These are phyloP conservation scores for Fusarium praegraminearum DNA, from an alignment of 2,329 filamentous ascomycete genomes.

Conservation along the genomic window DNA sequence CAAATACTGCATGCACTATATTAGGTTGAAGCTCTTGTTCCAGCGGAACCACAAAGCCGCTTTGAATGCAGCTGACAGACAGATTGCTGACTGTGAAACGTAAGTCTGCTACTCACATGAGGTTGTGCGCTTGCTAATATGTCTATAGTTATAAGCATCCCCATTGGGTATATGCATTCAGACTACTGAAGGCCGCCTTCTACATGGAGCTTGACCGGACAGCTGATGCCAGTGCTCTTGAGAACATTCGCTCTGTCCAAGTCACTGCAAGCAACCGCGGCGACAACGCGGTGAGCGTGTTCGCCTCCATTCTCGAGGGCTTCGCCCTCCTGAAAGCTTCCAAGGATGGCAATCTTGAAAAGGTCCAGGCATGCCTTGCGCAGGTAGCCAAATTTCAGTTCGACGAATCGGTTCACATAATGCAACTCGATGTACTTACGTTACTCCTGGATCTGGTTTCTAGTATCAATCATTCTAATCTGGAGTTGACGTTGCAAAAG, in stretches of 20 bases:
- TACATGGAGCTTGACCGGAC: slow-evolving; percentile 71
- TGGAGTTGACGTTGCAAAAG: slow-evolving; percentile 69
- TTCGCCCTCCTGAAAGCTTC: slow-evolving; percentile 74
- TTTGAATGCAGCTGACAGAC: slow-evolving; percentile 76
- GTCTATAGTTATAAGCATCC: slow-evolving; percentile 69
- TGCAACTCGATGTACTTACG: slow-evolving; percentile 74
- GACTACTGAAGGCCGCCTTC: slow-evolving; percentile 78
- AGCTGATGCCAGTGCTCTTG: slow-evolving; percentile 72
- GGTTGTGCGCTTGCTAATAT: slow-evolving; percentile 25
- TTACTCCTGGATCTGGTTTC: slow-evolving; percentile 78
- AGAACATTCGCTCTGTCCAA: slow-evolving; percentile 75
- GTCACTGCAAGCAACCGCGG: slow-evolving; percentile 68
- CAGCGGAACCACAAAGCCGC: slow-evolving; percentile 79
- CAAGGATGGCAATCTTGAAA: slow-evolving; percentile 74
- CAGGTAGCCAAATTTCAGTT: slow-evolving; percentile 78
- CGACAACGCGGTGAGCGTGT: slow-evolving; percentile 73
- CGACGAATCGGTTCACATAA: slow-evolving; percentile 69
- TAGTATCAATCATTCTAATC: slow-evolving; percentile 72
- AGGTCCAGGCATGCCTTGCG: slow-evolving; percentile 80
- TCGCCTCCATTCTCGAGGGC: slow-evolving; percentile 76
- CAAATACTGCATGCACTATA: slow-evolving; percentile 82
- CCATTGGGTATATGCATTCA: slow-evolving; percentile 82
- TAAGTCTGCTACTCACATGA: slow-evolving; percentile 53
- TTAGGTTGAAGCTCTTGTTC: slow-evolving; percentile 77
- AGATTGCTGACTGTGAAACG: slow-evolving; percentile 76